phyloP scores from a whole-genome alignment of 2,329 filamentous ascomycete genomes.

The Whalleya microplaca region DNA sequence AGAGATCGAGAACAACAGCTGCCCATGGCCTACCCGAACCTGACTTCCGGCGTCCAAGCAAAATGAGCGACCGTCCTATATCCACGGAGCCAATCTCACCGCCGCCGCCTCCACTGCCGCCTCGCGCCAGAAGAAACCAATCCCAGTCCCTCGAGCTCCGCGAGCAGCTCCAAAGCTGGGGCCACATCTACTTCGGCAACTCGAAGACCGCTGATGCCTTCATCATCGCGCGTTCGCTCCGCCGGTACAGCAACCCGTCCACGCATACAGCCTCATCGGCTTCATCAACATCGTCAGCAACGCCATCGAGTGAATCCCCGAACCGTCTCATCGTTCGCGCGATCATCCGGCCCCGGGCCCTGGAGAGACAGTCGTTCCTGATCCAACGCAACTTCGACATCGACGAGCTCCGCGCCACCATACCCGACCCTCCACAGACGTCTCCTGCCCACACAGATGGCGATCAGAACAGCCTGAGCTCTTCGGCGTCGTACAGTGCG shows the following conservation, averaged over 20 bases:
- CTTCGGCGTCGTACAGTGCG: conserved; percentile 4
- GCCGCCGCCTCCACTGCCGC: conserved; percentile 4
- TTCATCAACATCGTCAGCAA: background rate
- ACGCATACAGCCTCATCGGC: no score
- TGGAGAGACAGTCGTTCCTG: conserved; percentile 49
- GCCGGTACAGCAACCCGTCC: conserved; percentile 37
- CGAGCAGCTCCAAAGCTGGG: conserved; percentile 46
- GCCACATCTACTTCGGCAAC: conserved; percentile 46
- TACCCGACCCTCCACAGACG: conserved; percentile 41
- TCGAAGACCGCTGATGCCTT: conserved; percentile 49
- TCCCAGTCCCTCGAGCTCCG: conserved; percentile 28
- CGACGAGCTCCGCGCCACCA: conserved; percentile 49
- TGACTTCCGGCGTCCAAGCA: conserved; percentile 3
- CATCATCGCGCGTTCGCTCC: conserved; percentile 47
- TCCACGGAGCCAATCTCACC: background rate
- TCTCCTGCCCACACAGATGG: no score
- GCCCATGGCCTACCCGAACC: background rate
- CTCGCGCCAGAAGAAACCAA: conserved; percentile 27
- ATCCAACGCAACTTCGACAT: conserved; percentile 57
- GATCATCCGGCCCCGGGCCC: conserved; percentile 45
- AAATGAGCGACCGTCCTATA: background rate
- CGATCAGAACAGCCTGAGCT: no score
- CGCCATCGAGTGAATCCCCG: background rate
- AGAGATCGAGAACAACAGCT: background rate
- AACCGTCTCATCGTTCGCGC: conserved; percentile 46